phyloP scores from a whole-genome alignment of 1,139 yeast species.

The Hansenula sp. region DNA sequence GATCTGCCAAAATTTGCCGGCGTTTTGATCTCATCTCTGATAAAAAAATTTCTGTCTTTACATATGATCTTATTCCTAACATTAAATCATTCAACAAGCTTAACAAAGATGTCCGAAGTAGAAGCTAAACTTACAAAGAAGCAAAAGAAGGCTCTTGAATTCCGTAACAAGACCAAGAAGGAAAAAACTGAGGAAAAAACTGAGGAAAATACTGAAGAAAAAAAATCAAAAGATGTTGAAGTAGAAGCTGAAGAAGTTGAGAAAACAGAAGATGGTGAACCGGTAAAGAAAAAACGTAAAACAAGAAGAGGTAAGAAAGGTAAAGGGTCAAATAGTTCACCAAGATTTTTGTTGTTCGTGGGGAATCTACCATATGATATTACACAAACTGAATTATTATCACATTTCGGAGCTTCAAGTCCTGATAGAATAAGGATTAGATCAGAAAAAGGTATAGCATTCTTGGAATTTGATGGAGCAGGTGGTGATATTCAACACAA shows the following conservation, averaged over 20 bases:
- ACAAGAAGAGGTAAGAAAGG: conserved; percentile 78
- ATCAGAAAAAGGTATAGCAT: conserved; percentile 87
- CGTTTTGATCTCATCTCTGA: background rate
- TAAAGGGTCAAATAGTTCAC: conserved; percentile 50
- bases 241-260: conserved; percentile 24
- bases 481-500: conserved; percentile 65
- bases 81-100: too few relatives aligned
- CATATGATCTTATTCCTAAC: too few relatives aligned
- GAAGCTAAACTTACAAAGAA: conserved; percentile 63
- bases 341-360: conserved; percentile 81
- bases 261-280: conserved; percentile 27
- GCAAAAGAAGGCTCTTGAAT: conserved; percentile 74
- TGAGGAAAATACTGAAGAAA: conserved; percentile 29
- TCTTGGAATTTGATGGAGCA: conserved; percentile 74
- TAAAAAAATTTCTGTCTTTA: background rate
- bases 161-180: conserved; percentile 44
- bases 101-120: conserved; percentile 4
- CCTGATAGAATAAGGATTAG: conserved; percentile 80
- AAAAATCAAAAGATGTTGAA: conserved; percentile 24
- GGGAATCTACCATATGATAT: conserved; percentile 85
- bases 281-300: conserved; percentile 61
- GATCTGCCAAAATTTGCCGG: background rate
- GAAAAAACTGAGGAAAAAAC: conserved; percentile 22
- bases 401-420: conserved; percentile 71
- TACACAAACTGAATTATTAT: conserved; percentile 54